Percentiles rank a stretch among this genome's conserved stretches.
Evolutionary conservation across 495 filamentous ascomycete genomes (phyloP).

Genomic region (Podospora conica): DNA sequence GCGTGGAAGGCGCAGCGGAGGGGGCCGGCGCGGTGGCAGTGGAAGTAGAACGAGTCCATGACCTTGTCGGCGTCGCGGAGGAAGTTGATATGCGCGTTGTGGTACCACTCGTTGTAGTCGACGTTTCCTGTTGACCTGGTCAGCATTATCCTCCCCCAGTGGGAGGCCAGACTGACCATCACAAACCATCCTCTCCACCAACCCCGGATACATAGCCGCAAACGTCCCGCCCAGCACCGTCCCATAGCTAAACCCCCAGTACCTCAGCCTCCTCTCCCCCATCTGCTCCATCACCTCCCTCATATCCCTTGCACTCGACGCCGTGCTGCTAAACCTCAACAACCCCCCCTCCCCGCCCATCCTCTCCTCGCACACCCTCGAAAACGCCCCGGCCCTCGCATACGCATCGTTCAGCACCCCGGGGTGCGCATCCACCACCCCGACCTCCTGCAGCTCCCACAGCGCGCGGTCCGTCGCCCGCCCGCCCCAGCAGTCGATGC

Average conservation of each 20-base stretch:
- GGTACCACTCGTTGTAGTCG: slow-evolving; percentile 44
- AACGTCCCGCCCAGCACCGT: slow-evolving; percentile 48
- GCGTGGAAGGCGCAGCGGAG: slow-evolving; percentile 42
- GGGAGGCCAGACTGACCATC: slow-evolving; percentile 35
- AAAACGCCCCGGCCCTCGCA: slow-evolving; percentile 34
- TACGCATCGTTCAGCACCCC: slow-evolving; percentile 36
- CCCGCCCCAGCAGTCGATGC: slow-evolving; percentile 37
- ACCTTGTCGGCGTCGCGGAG: slow-evolving; percentile 49
- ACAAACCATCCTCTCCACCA: slow-evolving; percentile 42
- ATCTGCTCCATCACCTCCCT: slow-evolving; percentile 34
- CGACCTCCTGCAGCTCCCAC: slow-evolving; percentile 35
- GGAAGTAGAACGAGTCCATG: slow-evolving; percentile 47
- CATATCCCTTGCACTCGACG: slow-evolving; percentile 39
- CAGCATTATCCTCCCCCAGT: background rate
- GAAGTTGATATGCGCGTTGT: slow-evolving; percentile 42
- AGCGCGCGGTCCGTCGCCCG: slow-evolving; percentile 26
- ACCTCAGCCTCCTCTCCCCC: slow-evolving; percentile 39
- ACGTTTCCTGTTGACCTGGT: slow-evolving; percentile 29
- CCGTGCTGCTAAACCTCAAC: slow-evolving; percentile 33
- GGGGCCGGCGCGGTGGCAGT: slow-evolving; percentile 47
- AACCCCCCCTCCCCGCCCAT: slow-evolving; percentile 21
- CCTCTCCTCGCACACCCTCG: slow-evolving; percentile 29
- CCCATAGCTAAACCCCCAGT: slow-evolving; percentile 53
- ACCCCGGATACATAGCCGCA: slow-evolving; percentile 44
- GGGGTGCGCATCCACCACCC: slow-evolving; percentile 35